Percentiles rank a stretch among this genome's conserved stretches.
Evolutionary conservation across 768 basidiomycete species (phyloP).

Genomic region (Cyclocybe cylindracea): DNA sequence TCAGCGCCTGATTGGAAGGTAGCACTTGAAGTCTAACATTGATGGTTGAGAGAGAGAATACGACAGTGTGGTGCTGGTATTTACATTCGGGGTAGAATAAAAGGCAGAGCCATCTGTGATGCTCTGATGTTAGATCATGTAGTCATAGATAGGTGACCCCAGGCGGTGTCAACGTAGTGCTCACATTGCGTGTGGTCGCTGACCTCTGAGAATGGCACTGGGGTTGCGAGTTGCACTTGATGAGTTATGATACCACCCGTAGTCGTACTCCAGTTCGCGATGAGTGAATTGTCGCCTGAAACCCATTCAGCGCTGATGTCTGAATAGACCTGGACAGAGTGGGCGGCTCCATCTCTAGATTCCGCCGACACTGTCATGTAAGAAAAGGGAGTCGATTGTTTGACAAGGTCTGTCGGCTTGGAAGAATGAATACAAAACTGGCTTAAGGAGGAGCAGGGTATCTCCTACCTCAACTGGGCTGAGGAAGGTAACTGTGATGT

Average conservation of each 20-base stretch:
- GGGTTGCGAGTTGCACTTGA: slow-evolving; percentile 55
- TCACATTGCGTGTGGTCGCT: slow-evolving; percentile 63
- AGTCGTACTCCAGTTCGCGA: slow-evolving; percentile 58
- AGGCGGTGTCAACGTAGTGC: slow-evolving; percentile 11
- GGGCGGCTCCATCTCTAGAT: slow-evolving; percentile 48
- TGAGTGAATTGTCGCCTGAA: slow-evolving; percentile 46
- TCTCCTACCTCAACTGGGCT: slow-evolving; percentile 63
- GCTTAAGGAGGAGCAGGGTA: not conserved
- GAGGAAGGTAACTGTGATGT: slow-evolving; percentile 61
- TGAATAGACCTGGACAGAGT: slow-evolving; percentile 56
- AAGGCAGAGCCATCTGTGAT: slow-evolving; percentile 66
- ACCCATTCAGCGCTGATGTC: slow-evolving; percentile 63
- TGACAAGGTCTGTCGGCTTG: slow-evolving; percentile 58
- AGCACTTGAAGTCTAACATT: slow-evolving; percentile 38
- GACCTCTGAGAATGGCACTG: slow-evolving; percentile 48
- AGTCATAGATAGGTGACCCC: too few species aligned
- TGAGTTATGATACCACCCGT: slow-evolving; percentile 51
- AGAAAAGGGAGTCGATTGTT: slow-evolving; percentile 62
- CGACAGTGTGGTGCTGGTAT: slow-evolving; percentile 9
- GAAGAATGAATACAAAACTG: not conserved
- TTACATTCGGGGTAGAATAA: slow-evolving; percentile 55
- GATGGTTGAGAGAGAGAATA: not conserved
- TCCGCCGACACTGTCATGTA: slow-evolving; percentile 53
- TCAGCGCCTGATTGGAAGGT: slow-evolving; percentile 64
- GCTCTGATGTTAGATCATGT: slow-evolving; percentile 4